Conservation (phyloP, 768 basidiomycete species). For the Boletus insuetus region DNA sequence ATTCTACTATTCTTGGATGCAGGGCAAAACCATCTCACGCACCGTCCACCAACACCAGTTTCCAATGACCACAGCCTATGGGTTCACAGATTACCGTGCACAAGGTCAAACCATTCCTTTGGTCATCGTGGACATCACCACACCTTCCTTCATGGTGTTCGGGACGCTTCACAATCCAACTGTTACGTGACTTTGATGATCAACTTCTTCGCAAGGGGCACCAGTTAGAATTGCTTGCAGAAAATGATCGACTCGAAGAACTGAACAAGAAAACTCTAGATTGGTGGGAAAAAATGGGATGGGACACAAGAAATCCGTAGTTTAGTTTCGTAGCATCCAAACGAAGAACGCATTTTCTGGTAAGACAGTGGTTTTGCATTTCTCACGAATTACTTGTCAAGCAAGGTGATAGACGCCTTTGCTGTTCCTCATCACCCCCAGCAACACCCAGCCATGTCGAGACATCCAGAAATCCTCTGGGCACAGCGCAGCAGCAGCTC, state of each 20-base stretch:
- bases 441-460: constrained; percentile 36
- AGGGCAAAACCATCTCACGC: not conserved
- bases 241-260: too few relatives aligned
- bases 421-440: not conserved
- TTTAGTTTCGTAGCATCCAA: too few relatives aligned
- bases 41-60: not conserved
- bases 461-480: constrained; percentile 90
- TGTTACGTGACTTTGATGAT: constrained; percentile 30
- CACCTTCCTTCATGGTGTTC: constrained; percentile 29
- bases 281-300: too few relatives aligned
- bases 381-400: too few relatives aligned
- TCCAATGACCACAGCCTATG: not conserved
- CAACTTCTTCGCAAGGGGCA: too few relatives aligned
- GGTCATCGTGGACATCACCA: constrained; percentile 38
- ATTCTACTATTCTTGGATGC: too few relatives aligned
- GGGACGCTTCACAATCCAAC: constrained; percentile 24
- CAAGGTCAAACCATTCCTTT: constrained; percentile 42
- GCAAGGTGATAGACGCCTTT: not conserved
- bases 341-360: too few relatives aligned
- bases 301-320: too few relatives aligned
- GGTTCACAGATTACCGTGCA: constrained; percentile 1
- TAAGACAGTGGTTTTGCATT: too few relatives aligned
- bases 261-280: too few relatives aligned
- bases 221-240: too few relatives aligned
- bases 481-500: constrained; percentile 82